phyloP scores from a whole-genome alignment of 345 rosid genomes.

The Acer campestre region DNA sequence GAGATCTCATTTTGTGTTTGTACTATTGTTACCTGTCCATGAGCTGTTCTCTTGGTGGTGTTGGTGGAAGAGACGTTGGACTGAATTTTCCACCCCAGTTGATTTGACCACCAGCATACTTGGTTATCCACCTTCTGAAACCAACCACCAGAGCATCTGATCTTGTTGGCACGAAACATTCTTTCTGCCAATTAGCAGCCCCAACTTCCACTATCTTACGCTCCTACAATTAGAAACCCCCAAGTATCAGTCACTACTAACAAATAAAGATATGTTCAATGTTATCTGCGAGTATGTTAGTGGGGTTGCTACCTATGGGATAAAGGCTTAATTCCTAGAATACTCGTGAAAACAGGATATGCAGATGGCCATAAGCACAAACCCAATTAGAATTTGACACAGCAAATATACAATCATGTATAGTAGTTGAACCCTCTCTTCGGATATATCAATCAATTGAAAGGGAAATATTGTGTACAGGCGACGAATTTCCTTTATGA shows the following conservation, averaged over 20 bases:
- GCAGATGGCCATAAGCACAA: no score
- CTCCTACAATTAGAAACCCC: constrained; percentile 50
- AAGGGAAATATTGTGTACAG: no score
- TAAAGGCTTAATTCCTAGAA: no score
- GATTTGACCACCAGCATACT: constrained; percentile 58
- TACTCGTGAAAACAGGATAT: no score
- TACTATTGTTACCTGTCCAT: constrained; percentile 63
- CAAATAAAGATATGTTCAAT: not conserved
- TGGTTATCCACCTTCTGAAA: constrained; percentile 79
- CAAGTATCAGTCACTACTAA: not conserved
- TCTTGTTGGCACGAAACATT: constrained; percentile 78
- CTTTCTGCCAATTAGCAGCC: constrained; percentile 74
- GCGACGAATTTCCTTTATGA: no score
- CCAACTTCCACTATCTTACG: constrained; percentile 70
- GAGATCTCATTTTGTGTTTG: not conserved
- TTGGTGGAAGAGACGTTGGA: constrained; percentile 61
- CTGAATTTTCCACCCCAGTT: constrained; percentile 75
- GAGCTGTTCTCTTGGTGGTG: constrained; percentile 75
- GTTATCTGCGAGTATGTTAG: constrained; percentile 26
- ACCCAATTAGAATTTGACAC: no score
- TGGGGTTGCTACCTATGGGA: no score
- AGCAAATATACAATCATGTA: no score
- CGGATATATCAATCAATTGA: no score
- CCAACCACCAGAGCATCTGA: constrained; percentile 73
- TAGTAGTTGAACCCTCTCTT: no score